Evolutionary conservation across 768 basidiomycete genomes (phyloP), one percentile per base, ranked within the genome.

Genomic region (Rhodotorula graminis): DNA sequence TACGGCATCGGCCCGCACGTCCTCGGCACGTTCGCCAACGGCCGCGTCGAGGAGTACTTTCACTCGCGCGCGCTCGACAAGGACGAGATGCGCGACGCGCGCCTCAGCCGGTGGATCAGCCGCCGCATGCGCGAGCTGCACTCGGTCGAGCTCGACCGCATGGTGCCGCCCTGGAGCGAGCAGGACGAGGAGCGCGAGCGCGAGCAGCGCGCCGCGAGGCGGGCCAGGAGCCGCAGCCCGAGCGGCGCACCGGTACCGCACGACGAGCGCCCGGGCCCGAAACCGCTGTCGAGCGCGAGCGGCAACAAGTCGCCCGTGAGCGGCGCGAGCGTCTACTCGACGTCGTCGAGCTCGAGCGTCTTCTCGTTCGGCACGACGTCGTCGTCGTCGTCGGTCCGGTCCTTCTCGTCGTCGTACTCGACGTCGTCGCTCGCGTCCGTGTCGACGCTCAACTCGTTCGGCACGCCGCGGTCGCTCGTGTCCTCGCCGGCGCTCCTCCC

Each of bases 111-210:
- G 42, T 92, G 90, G 86, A 92, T 98, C 76, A 93, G 88, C n/a
- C 86, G 89, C 31, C 85, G 95, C 47, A 98, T 98, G 95, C 88
- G 92, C 31, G 94, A 98, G 81, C 85, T 99, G 46, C 96, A 99
- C 81, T 87, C 88, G 37, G 95, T 97, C 60, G 92, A 95, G 78
- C 84, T 96, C 64, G 84, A 85, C 23, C 83, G 84, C 56, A 84
- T 97, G 59, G 58, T 76, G 86, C 56, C 67, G 44, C 70, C 72
- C 27, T 44, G 46, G 52, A 64, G 27, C n/a, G 67, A 52, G n/a
- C 67, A 31, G 29, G 71, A 67, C 42, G 50, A 42, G 49, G 62
- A 29, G 50, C 56, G 42, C 6, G 56, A 53, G n/a, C 33, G 23
- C 31, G 47, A 31, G n/a, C 23, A 31, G 19, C 40, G 56, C 46